These are phyloP conservation scores for Monosporascus sp. DNA, from an alignment of 2,329 filamentous ascomycete genomes.

Conservation along the genomic window DNA sequence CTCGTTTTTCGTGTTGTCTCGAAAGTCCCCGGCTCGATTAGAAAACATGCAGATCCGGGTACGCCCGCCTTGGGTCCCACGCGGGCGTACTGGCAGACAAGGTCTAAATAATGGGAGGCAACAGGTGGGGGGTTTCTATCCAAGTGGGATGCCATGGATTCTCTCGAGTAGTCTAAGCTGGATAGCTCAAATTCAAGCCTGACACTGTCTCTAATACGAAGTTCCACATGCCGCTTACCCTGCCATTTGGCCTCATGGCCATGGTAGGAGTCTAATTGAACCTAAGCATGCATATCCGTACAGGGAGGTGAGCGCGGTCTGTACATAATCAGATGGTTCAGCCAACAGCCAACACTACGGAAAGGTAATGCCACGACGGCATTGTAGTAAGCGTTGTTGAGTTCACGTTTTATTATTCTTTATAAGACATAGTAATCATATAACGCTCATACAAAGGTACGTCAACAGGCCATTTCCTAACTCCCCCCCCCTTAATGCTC, in stretches of 20 bases:
- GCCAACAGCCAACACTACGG: no score
- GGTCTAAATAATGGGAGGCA: slow-evolving; percentile 25
- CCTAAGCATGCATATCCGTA: not conserved
- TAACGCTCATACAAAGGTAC: no score
- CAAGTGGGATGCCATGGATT: slow-evolving; percentile 28
- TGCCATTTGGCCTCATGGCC: not conserved
- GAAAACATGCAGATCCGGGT: slow-evolving; percentile 18
- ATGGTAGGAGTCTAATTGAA: no score
- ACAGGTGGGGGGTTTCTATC: slow-evolving; percentile 30
- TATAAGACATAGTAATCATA: no score
- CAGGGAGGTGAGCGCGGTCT: no score
- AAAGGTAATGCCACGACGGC: no score
- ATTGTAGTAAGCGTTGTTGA: no score
- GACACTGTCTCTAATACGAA: slow-evolving; percentile 20
- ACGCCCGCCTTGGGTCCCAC: not conserved
- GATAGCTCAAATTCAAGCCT: slow-evolving; percentile 32
- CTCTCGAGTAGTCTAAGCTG: slow-evolving; percentile 17
- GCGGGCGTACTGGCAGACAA: not conserved
- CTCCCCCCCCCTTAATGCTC: no score
- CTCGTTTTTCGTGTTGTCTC: slow-evolving; percentile 23
- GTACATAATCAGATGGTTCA: no score
- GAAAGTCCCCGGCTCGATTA: slow-evolving; percentile 31
- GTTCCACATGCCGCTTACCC: not conserved
- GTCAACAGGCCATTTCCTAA: no score
- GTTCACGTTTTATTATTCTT: no score